phyloP scores from a whole-genome alignment of 2,329 filamentous ascomycete species.

The Fusarium verrucosum region DNA sequence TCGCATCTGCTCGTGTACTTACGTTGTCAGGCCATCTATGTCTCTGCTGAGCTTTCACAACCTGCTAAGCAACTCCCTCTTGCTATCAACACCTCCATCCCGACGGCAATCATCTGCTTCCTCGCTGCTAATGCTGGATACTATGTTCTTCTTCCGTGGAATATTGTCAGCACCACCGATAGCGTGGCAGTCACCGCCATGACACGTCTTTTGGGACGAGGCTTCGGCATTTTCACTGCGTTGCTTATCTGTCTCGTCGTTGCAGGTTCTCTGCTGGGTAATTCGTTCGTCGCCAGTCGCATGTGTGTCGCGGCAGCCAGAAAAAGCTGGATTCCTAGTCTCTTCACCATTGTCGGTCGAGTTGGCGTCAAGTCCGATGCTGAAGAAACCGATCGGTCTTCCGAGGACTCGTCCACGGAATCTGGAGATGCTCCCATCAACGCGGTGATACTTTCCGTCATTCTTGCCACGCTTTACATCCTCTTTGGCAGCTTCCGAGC shows the following conservation, averaged over 20 bases:
- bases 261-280: slow-evolving; percentile 68
- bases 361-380: slow-evolving; percentile 47
- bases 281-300: slow-evolving; percentile 69
- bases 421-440: slow-evolving; percentile 64
- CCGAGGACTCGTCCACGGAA: slow-evolving; percentile 5
- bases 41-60: slow-evolving; percentile 61
- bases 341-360: slow-evolving; percentile 57
- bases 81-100: slow-evolving; percentile 69
- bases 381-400: not conserved
- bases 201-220: slow-evolving; percentile 62
- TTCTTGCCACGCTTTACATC: slow-evolving; percentile 66
- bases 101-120: slow-evolving; percentile 68
- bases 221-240: slow-evolving; percentile 63
- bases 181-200: slow-evolving; percentile 71
- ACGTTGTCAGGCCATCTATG: slow-evolving; percentile 59
- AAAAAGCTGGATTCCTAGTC: slow-evolving; percentile 59
- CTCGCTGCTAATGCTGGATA: slow-evolving; percentile 69
- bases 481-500: slow-evolving; percentile 68
- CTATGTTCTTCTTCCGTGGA: slow-evolving; percentile 70
- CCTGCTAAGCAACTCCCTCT: slow-evolving; percentile 65
- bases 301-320: slow-evolving; percentile 69
- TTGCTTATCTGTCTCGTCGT: slow-evolving; percentile 68
- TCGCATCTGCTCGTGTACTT: accelerated
- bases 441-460: slow-evolving; percentile 59
- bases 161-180: slow-evolving; percentile 65